Base-by-base conservation (phyloP, 257 asterid genomes). In the Capsicum chinense region DNA sequence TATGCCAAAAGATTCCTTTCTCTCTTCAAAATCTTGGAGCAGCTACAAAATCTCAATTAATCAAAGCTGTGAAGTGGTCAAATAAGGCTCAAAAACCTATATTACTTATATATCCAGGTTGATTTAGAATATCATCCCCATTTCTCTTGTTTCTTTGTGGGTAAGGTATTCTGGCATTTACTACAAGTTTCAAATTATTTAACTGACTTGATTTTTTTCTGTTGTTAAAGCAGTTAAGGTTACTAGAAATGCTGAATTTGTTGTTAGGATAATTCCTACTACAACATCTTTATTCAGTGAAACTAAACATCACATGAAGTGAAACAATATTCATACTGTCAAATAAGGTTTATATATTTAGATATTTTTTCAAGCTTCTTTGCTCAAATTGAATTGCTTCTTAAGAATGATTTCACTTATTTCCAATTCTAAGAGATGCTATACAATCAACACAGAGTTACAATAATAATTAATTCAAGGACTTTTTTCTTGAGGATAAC, bases 21-120 rank as follows among this genome's bases (percentile, higher is more conserved):
- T 91, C 96, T 97, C 4, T 93, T 97, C 88, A 87, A 92, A 74
- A 89, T 95, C 81, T 93, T 93, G 93, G 90, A 97, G 63, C 87
- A 92, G 84, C 88, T 97, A 90, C 85, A 80, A 50, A 71, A 2
- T 91, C 95, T 86, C 82, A 94, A 44, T 56, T 83, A 39, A 87
- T 90, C 85, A 88, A 85, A 81, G 93, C 91, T 70, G 88, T 93
- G 83, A 90, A 83, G 79, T 97, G 98, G 99, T 90, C 93, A 83
- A 95, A 93, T 14, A 98, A 97, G 90, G 96, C 99, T 73, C 97
- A 98, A 71, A 97, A 95, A 87, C 98, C 98, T 80, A 81, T 95
- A 66, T 86, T 97, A 81, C 88, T 92, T 86, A 90, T 97, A 85
- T 88, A 89, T 88, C 95, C 99, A 92, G 97, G 99, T 97, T 39